A percentile compares a stretch with the other conserved stretches of the same genome.
Evolutionary conservation across 176 grass and related monocot genomes (phyloP).

Genomic region (Oryza meyeriana): DNA sequence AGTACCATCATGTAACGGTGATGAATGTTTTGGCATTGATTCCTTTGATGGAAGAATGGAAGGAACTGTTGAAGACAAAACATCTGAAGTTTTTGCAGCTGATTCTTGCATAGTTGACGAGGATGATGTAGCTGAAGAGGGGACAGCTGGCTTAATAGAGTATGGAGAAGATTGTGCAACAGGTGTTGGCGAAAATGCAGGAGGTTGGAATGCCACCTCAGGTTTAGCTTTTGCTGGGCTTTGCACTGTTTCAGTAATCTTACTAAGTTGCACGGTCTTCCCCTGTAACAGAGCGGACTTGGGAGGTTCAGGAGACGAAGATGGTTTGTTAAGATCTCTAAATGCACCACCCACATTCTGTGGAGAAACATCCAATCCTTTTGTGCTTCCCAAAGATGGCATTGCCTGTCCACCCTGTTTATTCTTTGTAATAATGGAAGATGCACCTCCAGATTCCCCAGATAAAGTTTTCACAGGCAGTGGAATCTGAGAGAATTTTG

Average conservation of each 20-base stretch:
- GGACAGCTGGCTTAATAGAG: slow-evolving; percentile 19
- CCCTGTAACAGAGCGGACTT: slow-evolving; percentile 26
- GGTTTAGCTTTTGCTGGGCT: slow-evolving; percentile 35
- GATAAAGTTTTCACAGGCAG: slow-evolving; percentile 28
- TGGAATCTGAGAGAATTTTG: slow-evolving; percentile 30
- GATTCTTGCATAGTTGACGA: slow-evolving; percentile 28
- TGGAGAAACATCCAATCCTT: slow-evolving; percentile 16
- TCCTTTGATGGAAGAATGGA: slow-evolving; percentile 15
- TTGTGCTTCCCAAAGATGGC: slow-evolving; percentile 35
- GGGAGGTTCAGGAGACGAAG: slow-evolving; percentile 41
- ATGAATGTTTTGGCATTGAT: slow-evolving; percentile 33
- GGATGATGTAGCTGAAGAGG: slow-evolving; percentile 22
- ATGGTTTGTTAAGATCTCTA: slow-evolving; percentile 35
- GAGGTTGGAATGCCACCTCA: slow-evolving; percentile 22
- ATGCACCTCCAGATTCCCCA: slow-evolving; percentile 28
- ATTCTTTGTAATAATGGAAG: slow-evolving; percentile 40
- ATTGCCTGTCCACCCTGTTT: slow-evolving; percentile 28
- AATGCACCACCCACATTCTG: slow-evolving; percentile 38
- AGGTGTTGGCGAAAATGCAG: slow-evolving; percentile 16
- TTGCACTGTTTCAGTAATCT: slow-evolving; percentile 13
- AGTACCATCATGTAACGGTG: slow-evolving; percentile 26
- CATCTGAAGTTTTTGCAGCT: slow-evolving; percentile 23
- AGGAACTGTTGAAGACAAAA: slow-evolving; percentile 33
- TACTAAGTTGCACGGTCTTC: slow-evolving; percentile 32
- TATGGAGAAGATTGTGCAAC: slow-evolving; percentile 12